Evolutionary conservation across 2,329 filamentous ascomycete species (phyloP), one percentile per base, ranked within the genome.

Genomic region (Cordyceps cateniannulata): DNA sequence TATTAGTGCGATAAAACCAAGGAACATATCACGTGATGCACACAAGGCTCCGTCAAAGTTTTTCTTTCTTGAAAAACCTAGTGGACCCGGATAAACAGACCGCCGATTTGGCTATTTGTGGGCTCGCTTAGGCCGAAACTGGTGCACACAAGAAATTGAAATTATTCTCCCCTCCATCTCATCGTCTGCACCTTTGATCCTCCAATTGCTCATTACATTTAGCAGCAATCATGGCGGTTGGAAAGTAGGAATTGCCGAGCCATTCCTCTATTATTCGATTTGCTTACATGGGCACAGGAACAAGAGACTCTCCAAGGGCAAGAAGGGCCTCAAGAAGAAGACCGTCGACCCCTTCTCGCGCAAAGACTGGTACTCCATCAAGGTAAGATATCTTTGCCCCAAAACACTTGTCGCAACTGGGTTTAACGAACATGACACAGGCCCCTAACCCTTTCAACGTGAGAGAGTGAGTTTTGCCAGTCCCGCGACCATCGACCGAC

Each of bases 321-420:
- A 98, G 91, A 99, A 99, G 88, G 93, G 95, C 81, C 86, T 98
- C 79, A 98, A 98, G 91, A 98, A 99, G 93, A 93, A 93, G 84
- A 93, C 93, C 75, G 83, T 89, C 73, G 95, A 99, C 81, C 93
- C 95, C 75, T 98, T 98, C 85, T 86, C 93, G 75, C 90, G 93
- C 78, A 99, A 99, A 87, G 95, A 98, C 80, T 98, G 96, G 91
- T 99, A 93, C 84, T 90, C 89, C 75, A 88, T 99, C 81, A 98
- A 98, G 88, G 89, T 91, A 75, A 70, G 82, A 60, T 16, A 35
- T 29, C 5, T 42, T 27, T 27, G 38, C 22, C 8, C 27, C 22
- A 45, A 52, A 25, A 35, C 14, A 14, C 47, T 38, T 38, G 24
- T 3, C 60, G 49, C 24, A 25, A 24, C 6, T 52, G 14, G 3